phyloP scores from a whole-genome alignment of 2,329 filamentous ascomycete species.

The Aspergillus ruber region DNA sequence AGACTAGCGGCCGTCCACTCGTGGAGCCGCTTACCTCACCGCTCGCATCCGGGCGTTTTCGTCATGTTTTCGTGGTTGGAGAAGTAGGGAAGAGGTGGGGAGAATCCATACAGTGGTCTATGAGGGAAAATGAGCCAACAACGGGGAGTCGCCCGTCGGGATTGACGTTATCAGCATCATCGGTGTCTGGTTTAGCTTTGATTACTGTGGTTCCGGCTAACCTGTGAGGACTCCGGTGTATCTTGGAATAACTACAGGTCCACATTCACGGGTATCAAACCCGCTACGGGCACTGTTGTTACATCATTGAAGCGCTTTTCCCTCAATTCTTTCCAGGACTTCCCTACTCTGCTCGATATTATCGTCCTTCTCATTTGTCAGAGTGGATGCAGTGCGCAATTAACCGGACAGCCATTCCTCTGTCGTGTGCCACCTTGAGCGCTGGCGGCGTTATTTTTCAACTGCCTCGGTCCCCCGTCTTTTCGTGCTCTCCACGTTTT shows the following conservation, averaged over 20 bases:
- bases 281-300: slow-evolving; percentile 4
- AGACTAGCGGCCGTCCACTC: not conserved
- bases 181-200: not conserved
- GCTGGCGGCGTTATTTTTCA: not conserved
- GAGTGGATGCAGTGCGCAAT: slow-evolving; percentile 14
- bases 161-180: not conserved
- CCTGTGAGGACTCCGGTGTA: not conserved
- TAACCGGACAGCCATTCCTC: slow-evolving; percentile 20
- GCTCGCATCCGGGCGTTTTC: not conserved
- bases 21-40: not conserved
- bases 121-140: not conserved
- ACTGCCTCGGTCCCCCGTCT: slow-evolving; percentile 24
- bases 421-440: slow-evolving; percentile 10
- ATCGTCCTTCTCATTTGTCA: slow-evolving; percentile 1
- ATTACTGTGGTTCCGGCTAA: not conserved
- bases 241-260: slow-evolving; percentile 9
- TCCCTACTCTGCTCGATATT: not conserved
- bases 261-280: slow-evolving; percentile 15
- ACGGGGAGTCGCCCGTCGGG: not conserved
- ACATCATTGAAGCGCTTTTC: slow-evolving; percentile 6
- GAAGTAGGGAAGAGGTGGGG: not conserved
- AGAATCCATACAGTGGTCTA: not conserved
- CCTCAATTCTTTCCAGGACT: not conserved
- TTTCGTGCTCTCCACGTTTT: slow-evolving; percentile 14
- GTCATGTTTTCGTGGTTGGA: slow-evolving; percentile 2